These are phyloP conservation scores for Triangularia setosa DNA, from an alignment of 2,329 filamentous ascomycete species.

Conservation along the genomic window DNA sequence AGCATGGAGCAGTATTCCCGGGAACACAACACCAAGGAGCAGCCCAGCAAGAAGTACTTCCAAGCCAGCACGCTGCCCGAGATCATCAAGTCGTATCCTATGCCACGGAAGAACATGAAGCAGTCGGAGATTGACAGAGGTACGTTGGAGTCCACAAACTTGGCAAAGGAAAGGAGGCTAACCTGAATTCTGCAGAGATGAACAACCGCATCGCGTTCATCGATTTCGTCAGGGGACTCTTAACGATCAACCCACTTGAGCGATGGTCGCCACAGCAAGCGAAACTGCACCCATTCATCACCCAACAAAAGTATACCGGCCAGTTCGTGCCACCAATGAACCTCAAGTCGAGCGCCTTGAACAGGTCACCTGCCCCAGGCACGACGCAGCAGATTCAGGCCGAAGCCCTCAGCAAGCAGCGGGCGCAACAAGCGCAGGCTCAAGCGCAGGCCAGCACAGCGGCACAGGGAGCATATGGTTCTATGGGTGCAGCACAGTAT, in stretches of 20 bases:
- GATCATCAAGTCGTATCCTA: slow-evolving; percentile 95
- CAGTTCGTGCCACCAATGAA: slow-evolving; percentile 98
- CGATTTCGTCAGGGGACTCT: slow-evolving; percentile 88
- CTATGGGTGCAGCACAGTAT: slow-evolving; percentile 47
- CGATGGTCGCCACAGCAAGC: slow-evolving; percentile 97
- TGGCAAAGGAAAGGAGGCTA: slow-evolving; percentile 18
- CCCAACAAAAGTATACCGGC: slow-evolving; percentile 93
- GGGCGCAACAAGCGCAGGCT: slow-evolving; percentile 69
- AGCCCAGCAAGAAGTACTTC: slow-evolving; percentile 99
- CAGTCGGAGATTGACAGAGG: slow-evolving; percentile 93
- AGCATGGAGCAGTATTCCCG: slow-evolving; percentile 97
- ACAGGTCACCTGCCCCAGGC: slow-evolving; percentile 84
- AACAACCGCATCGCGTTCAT: slow-evolving; percentile 97
- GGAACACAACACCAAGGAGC: slow-evolving; percentile 94
- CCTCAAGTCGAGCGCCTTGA: slow-evolving; percentile 78
- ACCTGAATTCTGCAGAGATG: slow-evolving; percentile 66
- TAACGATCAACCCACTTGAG: slow-evolving; percentile 94
- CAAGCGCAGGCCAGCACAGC: slow-evolving; percentile 65
- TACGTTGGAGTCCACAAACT: slow-evolving; percentile 40
- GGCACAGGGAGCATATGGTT: slow-evolving; percentile 62
- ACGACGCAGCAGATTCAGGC: slow-evolving; percentile 95
- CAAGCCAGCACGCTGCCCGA: slow-evolving; percentile 89
- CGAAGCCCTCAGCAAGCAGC: slow-evolving; percentile 88
- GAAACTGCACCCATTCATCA: slow-evolving; percentile 96
- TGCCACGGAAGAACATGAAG: slow-evolving; percentile 99